Evolutionary conservation across 2,329 filamentous ascomycete species (phyloP).

Genomic region (Beauveria australis): DNA sequence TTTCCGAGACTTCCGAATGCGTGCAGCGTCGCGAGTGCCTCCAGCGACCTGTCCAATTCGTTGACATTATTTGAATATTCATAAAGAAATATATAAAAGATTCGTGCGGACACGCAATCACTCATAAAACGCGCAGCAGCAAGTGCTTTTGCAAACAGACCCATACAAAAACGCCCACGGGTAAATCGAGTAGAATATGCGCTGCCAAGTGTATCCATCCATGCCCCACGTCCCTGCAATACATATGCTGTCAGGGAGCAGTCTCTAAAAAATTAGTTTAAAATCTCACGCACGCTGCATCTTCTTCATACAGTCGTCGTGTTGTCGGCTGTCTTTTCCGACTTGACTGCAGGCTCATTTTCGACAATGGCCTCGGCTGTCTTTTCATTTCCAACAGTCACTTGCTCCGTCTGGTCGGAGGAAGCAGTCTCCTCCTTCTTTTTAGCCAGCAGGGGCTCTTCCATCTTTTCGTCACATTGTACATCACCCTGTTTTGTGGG

Average conservation of each 20-base stretch:
- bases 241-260: neutral
- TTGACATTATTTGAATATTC: neutral
- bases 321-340: neutral
- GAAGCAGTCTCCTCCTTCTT: neutral
- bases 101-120: neutral
- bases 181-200: neutral
- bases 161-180: slow-evolving; percentile 1
- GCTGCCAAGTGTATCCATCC: neutral
- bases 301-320: neutral
- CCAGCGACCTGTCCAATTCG: neutral
- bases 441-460: neutral
- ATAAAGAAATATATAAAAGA: neutral
- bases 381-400: neutral
- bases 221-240: neutral
- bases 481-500: neutral
- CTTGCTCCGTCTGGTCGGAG: neutral
- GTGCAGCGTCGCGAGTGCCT: neutral
- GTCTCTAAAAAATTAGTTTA: neutral
- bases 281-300: neutral
- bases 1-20: neutral
- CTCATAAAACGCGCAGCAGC: neutral
- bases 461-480: neutral
- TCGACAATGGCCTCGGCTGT: neutral
- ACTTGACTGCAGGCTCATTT: neutral
- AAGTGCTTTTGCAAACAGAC: neutral